phyloP scores from a whole-genome alignment of 2,329 filamentous ascomycete genomes.

The Apiospora saccharicola region DNA sequence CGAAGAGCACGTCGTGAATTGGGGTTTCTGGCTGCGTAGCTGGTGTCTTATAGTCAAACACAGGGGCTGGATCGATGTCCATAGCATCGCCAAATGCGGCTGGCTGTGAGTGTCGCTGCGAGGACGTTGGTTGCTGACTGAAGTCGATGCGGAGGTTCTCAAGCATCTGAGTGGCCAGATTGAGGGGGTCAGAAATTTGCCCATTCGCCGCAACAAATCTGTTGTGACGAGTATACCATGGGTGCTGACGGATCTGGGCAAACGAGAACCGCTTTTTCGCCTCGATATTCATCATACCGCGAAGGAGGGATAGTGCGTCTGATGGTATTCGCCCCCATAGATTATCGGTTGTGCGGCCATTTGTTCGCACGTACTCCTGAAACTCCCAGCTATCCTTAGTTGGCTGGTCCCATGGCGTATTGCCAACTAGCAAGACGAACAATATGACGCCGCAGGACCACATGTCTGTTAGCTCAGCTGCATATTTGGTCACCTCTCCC shows the following conservation, averaged over 20 bases:
- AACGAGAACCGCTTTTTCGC: constrained; percentile 80
- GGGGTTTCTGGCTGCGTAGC: constrained; percentile 88
- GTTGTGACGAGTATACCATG: constrained; percentile 91
- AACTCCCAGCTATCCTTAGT: constrained; percentile 89
- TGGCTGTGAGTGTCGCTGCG: constrained; percentile 42
- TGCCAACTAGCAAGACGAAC: constrained; percentile 93
- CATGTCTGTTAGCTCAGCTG: constrained; percentile 84
- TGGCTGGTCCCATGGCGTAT: constrained; percentile 97
- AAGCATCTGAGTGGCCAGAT: constrained; percentile 93
- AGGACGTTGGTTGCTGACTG: constrained; percentile 66
- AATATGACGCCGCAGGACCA: constrained; percentile 99
- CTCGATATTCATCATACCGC: constrained; percentile 92
- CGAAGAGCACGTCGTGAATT: constrained; percentile 77
- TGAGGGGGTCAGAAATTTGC: constrained; percentile 77
- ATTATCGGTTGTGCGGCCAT: constrained; percentile 83
- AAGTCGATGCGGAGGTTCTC: constrained; percentile 91
- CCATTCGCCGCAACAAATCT: constrained; percentile 77
- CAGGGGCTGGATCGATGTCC: constrained; percentile 68
- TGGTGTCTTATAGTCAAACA: constrained; percentile 61
- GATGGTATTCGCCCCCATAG: constrained; percentile 82
- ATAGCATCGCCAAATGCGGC: constrained; percentile 63
- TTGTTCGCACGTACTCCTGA: constrained; percentile 81
- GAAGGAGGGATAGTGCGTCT: constrained; percentile 79
- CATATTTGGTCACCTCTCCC: constrained; percentile 66
- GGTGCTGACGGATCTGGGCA: constrained; percentile 85